Base-by-base conservation (phyloP, 139 green algal genomes). In the Dunaliella sp. region DNA sequence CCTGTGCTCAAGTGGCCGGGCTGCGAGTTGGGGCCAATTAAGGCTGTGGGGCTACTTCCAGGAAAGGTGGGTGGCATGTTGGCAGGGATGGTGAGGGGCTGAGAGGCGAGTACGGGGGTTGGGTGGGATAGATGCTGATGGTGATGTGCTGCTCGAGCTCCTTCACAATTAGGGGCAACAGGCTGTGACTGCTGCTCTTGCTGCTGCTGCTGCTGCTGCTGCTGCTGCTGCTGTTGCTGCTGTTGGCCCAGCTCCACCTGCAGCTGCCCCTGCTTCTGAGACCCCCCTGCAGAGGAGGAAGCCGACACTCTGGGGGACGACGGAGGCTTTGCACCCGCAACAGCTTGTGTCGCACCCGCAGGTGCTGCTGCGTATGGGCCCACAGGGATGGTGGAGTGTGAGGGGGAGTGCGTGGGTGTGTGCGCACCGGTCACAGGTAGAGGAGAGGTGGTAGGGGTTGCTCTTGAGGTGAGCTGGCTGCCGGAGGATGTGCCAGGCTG, bases 181-280 rank as follows among this genome's bases (percentile, higher is more conserved):
- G n/a, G 48, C 48, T 65, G 48, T 16, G 7, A 31, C 76, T 37
- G 30, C 76, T 81, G n/a, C 58, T 24, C 30, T 33, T 30, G 57
- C 58, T n/a, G 82, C 82, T n/a, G 30, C 76, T 83, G 76, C 77
- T 37, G 30, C 76, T 87, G 84, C 81, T 86, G 72, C 65, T 82
- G 74, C 80, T 85, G 80, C 83, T 77, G 80, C 77, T 32, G 38
- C 74, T 73, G 48, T 57, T 83, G 87, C 36, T 59, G 85, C 73
- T 32, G 82, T 77, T 86, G 26, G 58, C 73, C 75, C 81, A 77
- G 76, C 81, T 72, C 83, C 33, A 37, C 12, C 72, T 73, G 74
- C 82, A n/a, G 2, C 87, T 75, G 86, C 87, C 80, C 34, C 85
- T 30, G 74, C 81, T 38, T 80, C 80, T n/a, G n/a, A n/a, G n/a